These are phyloP conservation scores for Yamagishiella unicocca DNA, from an alignment of 139 green algal species.

Conservation along the genomic window DNA sequence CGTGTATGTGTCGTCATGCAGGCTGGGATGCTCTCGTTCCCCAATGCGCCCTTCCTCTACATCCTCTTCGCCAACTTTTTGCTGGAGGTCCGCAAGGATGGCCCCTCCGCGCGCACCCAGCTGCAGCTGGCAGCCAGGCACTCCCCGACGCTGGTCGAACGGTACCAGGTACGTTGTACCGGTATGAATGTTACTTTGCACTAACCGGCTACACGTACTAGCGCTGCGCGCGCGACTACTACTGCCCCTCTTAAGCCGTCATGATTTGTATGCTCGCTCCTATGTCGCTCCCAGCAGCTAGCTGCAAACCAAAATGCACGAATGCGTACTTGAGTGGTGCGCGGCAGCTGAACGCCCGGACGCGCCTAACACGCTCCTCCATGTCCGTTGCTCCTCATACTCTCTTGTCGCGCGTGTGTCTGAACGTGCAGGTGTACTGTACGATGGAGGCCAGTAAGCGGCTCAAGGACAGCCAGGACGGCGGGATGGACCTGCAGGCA, in stretches of 20 bases:
- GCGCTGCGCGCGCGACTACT: too few species aligned
- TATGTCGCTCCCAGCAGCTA: too few species aligned
- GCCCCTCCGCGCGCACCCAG: slow-evolving; percentile 52
- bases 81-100: slow-evolving; percentile 56
- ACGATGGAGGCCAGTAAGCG: slow-evolving; percentile 46
- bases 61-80: slow-evolving; percentile 59
- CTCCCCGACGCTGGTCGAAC: slow-evolving; percentile 47
- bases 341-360: too few species aligned
- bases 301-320: too few species aligned
- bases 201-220: too few species aligned
- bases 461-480: slow-evolving; percentile 45
- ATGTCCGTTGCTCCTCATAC: too few species aligned
- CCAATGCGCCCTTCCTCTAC: slow-evolving; percentile 48
- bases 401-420: too few species aligned
- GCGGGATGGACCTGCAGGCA: slow-evolving; percentile 50
- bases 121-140: slow-evolving; percentile 58
- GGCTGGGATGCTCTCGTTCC: slow-evolving; percentile 53
- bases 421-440: slow-evolving; percentile 43
- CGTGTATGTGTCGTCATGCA: slow-evolving; percentile 11
- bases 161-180: slow-evolving; percentile 58
- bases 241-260: too few species aligned
- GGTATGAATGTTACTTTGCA: too few species aligned
- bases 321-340: too few species aligned
- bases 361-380: too few species aligned
- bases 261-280: too few species aligned